A percentile compares a stretch with the other conserved stretches of the same genome.
These are phyloP conservation scores for Tuber brumale DNA, from an alignment of 495 filamentous ascomycete genomes.

Conservation along the genomic window DNA sequence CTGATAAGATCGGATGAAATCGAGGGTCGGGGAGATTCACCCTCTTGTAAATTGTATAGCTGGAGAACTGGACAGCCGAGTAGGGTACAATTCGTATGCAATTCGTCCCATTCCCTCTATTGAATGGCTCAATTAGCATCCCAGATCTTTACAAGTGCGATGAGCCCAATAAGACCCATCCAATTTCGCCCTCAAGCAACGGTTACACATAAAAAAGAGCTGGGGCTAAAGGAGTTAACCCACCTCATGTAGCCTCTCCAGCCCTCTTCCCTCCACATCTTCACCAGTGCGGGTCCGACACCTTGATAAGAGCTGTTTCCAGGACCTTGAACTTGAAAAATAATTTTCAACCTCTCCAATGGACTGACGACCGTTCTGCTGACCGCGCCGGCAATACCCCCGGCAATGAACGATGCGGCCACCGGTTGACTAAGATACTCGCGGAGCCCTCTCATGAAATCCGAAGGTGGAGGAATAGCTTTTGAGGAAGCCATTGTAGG, in stretches of 20 bases:
- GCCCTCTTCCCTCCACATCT: constrained; percentile 95
- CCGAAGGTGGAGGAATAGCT: constrained; percentile 26
- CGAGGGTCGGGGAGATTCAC: constrained; percentile 50
- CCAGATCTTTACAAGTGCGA: background rate
- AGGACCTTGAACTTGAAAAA: constrained; percentile 90
- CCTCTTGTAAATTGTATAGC: constrained; percentile 94
- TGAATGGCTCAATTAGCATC: constrained; percentile 23
- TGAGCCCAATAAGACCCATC: background rate
- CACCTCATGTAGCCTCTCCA: constrained; percentile 83
- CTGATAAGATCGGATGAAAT: constrained; percentile 6
- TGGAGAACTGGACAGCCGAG: constrained; percentile 94
- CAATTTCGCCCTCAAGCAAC: background rate
- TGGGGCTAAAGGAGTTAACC: constrained; percentile 12
- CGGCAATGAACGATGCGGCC: constrained; percentile 87
- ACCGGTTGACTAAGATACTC: constrained; percentile 67
- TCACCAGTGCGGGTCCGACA: constrained; percentile 75
- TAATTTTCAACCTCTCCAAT: constrained; percentile 88
- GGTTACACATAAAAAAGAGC: background rate
- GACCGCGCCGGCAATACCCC: constrained; percentile 92
- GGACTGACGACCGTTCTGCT: constrained; percentile 94
- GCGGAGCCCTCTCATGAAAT: constrained; percentile 43
- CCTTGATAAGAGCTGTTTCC: constrained; percentile 91
- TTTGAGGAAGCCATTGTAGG: constrained; percentile 18
- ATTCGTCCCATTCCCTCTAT: constrained; percentile 87
- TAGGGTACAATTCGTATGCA: constrained; percentile 98